Base-by-base conservation (phyloP, 2,329 filamentous ascomycete species). In the Colletotrichum sp. region DNA sequence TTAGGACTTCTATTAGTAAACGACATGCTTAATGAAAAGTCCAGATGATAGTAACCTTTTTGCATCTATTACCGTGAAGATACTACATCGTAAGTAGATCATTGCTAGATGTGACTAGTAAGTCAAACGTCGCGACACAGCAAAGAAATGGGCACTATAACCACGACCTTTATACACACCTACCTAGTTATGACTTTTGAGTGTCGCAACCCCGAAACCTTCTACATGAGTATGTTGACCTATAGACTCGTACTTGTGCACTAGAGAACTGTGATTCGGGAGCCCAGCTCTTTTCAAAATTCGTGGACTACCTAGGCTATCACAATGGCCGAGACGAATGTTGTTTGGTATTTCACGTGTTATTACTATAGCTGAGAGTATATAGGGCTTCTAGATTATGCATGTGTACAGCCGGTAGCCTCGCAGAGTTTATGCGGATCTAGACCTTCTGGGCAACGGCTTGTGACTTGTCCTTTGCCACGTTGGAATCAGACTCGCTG, bases 401-500 rank as follows among this genome's bases (percentile, higher is more conserved):
- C 7, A 24, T 13, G 6, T 21, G 12, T 3, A 8, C 12, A 8
- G n/a, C 6, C 10, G 12, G 6, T 1, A 10, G 12, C 2, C n/a
- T 52, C 4, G n/a, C n/a, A 13, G 10, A 52, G 10, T 2, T 24
- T 24, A 5, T 13, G 3, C n/a, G 12, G 7, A 9, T 18, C 16
- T n/a, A 62, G 9, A 62, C 57, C 57, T 62, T 62, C 26, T 62
- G 18, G 18, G 6, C 26, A 2, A 21, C 18, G 18, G 26, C 26
- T 32, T 62, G 57, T n/a, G 57, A 34, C 28, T 62, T 66, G 18
- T 21, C 16, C 12, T 66, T 49, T 2, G 21, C 36, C 18, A 66
- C 63, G 13, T 66, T 52, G 24, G 21, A 66, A 13, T 28, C 63
- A n/a, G 36, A 44, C 16, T 66, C 39, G 57, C 28, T 62, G 57